A percentile compares a stretch with the other conserved stretches of the same genome.
Conservation (phyloP, 2,329 filamentous ascomycete species). For the Ascochyta rabiei region DNA sequence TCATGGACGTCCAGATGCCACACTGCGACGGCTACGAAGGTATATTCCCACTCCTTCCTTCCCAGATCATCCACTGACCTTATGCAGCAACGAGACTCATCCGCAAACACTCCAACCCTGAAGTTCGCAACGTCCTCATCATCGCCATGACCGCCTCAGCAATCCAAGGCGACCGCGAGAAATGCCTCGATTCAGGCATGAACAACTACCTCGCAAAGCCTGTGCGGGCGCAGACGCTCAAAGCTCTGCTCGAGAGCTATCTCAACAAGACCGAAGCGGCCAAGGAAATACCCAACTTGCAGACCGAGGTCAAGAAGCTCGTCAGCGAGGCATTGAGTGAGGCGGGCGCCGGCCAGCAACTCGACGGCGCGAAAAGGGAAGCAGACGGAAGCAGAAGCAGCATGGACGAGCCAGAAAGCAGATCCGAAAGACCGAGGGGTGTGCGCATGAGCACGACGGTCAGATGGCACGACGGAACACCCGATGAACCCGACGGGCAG, state of each 20-base stretch:
- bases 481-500: background rate
- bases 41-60: conserved; percentile 8
- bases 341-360: conserved; percentile 15
- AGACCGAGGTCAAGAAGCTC: conserved; percentile 53
- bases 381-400: background rate
- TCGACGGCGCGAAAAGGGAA: conserved; percentile 1
- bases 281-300: conserved; percentile 49
- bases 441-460: conserved; percentile 12
- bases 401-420: background rate
- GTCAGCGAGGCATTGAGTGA: conserved; percentile 45
- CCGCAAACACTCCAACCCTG: conserved; percentile 75
- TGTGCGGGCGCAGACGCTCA: conserved; percentile 85
- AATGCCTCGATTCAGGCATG: conserved; percentile 95
- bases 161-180: conserved; percentile 92
- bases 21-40: conserved; percentile 86
- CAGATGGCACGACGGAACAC: conserved; percentile 8
- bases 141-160: conserved; percentile 97
- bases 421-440: conserved; percentile 6
- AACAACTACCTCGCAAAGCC: conserved; percentile 97
- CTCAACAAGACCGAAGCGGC: conserved; percentile 57
- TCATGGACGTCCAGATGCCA: conserved; percentile 98
- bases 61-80: conserved; percentile 15
- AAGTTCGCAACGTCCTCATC: conserved; percentile 82
- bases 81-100: conserved; percentile 74
- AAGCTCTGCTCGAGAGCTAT: conserved; percentile 78